Percentiles rank a stretch among this genome's conserved stretches.
Evolutionary conservation across 345 rosid genomes (phyloP).

Genomic region (Hibiscus tridactylites): DNA sequence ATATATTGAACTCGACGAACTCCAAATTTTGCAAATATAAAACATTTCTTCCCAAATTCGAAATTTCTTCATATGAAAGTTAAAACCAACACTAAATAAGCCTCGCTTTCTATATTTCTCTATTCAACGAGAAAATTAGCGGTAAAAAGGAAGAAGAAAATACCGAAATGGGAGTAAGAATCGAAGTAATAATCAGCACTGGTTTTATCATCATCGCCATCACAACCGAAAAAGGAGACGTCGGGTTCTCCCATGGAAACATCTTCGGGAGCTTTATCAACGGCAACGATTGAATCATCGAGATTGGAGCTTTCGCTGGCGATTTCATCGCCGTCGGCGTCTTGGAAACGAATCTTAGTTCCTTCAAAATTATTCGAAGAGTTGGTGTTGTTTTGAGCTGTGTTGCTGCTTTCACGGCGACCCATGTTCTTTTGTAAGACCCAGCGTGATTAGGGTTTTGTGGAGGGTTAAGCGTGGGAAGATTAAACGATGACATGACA

Average conservation of each 20-base stretch:
- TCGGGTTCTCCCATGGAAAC: not conserved
- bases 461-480: constrained; percentile 10
- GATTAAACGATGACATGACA: not conserved
- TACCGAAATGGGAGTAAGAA: not conserved
- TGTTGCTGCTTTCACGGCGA: not conserved
- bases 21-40: no score
- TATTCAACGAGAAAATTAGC: not conserved
- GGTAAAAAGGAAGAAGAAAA: not conserved
- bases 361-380: not conserved
- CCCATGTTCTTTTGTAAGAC: not conserved
- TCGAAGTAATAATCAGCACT: not conserved
- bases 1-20: no score
- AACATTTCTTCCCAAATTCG: no score
- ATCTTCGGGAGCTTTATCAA: not conserved
- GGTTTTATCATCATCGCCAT: not conserved
- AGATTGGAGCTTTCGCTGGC: not conserved
- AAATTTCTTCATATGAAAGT: not conserved
- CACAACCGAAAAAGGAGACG: not conserved
- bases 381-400: not conserved
- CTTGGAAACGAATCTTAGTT: not conserved
- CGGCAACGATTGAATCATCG: not conserved
- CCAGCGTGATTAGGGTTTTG: not conserved
- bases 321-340: not conserved
- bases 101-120: not conserved
- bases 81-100: no score